Evolutionary conservation across 805 yeast genomes (phyloP).

Genomic region (Metschnikowia similis): DNA sequence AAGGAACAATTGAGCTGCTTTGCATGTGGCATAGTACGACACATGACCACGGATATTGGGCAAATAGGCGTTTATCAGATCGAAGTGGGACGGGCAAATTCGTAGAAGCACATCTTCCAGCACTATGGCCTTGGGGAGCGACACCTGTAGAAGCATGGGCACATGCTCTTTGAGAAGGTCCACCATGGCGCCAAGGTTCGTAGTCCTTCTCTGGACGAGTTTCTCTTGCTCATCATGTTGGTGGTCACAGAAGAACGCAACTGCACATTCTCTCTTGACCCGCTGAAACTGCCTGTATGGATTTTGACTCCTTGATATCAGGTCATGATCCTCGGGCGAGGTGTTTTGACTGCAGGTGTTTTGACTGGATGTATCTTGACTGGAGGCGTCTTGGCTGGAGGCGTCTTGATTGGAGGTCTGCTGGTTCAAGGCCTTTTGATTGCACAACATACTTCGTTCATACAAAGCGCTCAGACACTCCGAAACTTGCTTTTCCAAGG

Average conservation of each 20-base stretch:
- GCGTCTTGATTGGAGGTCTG: too few species aligned
- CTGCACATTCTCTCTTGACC: background rate
- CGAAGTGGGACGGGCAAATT: slow-evolving; percentile 50
- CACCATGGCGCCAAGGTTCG: slow-evolving; percentile 54
- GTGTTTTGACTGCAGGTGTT: too few species aligned
- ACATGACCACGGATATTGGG: slow-evolving; percentile 55
- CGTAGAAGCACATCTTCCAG: slow-evolving; percentile 48
- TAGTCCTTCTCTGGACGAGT: slow-evolving; percentile 27
- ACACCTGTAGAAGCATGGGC: slow-evolving; percentile 46
- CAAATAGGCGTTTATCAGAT: slow-evolving; percentile 41
- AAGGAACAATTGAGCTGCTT: slow-evolving; percentile 50
- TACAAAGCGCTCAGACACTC: too few species aligned
- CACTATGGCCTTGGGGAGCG: slow-evolving; percentile 43
- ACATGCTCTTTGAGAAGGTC: slow-evolving; percentile 44
- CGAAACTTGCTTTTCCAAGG: too few species aligned
- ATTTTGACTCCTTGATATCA: background rate
- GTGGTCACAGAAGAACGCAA: background rate
- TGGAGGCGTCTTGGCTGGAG: too few species aligned
- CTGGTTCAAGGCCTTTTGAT: too few species aligned
- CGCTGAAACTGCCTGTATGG: background rate
- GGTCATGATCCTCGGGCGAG: too few species aligned
- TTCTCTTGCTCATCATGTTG: background rate
- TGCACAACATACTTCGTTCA: too few species aligned
- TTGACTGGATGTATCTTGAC: too few species aligned
- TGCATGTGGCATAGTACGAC: slow-evolving; percentile 53